Evolutionary conservation across 2,329 filamentous ascomycete genomes (phyloP), one percentile per base, ranked within the genome.

Genomic region (Plectosphaerella sp.): DNA sequence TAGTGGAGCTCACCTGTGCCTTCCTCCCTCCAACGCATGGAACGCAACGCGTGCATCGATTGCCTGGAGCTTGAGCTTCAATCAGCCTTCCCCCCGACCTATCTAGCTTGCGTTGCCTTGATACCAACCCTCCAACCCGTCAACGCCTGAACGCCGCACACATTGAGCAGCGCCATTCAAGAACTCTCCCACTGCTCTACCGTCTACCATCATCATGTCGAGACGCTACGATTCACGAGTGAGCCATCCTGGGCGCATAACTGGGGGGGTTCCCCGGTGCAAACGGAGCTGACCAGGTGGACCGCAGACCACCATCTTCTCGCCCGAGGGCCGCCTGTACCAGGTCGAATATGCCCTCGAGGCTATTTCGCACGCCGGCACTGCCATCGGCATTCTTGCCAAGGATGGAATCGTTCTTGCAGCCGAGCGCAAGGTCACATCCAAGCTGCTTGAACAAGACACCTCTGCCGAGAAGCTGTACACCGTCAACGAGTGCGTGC

Each of bases 401-500:
- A 92, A 95, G 74, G 94, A 99, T 83, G 94, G 94, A 64, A 99
- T 99, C 67, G 94, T 99, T 56, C 84, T 99, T 52, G 94, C 95
- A 52, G 94, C 95, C 45, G 94, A 99, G 83, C 86, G 94, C 71
- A 99, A 99, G 79, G 94, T 99, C 64, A 99, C 94, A 56, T 97
- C 94, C 75, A 99, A 99, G 84, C 81, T 99, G 68, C 76, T 99
- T 68, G 94, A 99, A 81, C 95, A 99, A 78, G 94, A 99, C 76
- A 99, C 95, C 59, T 97, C 94, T 51, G 95, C 94, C 48, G 94
- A 99, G 86, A 99, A 99, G 86, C 90, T 99, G 62, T 99, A 99
- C 75, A 97, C 96, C 65, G 78, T 99, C 64, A 99, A 99, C 64
- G 94, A 99, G 93, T 97, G 79, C 57, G 88, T 66, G 33, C 22